Evolutionary conservation across 179 eudicot species (phyloP).

Genomic region (Pouteria campechiana): DNA sequence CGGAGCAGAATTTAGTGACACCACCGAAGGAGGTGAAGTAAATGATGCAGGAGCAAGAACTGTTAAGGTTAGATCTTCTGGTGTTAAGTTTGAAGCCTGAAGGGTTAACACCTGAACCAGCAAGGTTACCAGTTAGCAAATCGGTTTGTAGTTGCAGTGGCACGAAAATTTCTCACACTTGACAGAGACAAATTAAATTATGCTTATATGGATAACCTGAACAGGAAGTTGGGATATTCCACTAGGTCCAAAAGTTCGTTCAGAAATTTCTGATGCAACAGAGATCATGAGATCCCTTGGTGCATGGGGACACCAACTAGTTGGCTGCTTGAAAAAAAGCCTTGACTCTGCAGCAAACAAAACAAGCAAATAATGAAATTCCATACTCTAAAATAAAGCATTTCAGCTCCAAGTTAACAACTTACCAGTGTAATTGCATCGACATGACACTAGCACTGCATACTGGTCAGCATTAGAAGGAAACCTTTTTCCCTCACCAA

Average conservation of each 20-base stretch:
- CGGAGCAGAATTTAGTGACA: slow-evolving; percentile 63
- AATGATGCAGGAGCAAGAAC: slow-evolving; percentile 92
- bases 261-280: slow-evolving; percentile 89
- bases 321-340: slow-evolving; percentile 83
- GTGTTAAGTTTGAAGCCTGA: slow-evolving; percentile 93
- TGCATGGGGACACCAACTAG: slow-evolving; percentile 78
- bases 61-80: slow-evolving; percentile 74
- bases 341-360: slow-evolving; percentile 47
- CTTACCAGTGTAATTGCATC: slow-evolving; percentile 89
- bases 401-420: neutral
- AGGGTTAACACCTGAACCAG: slow-evolving; percentile 74
- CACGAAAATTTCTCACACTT: too few relatives aligned
- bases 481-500: slow-evolving; percentile 25
- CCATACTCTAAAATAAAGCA: neutral
- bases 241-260: slow-evolving; percentile 40
- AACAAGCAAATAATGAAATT: slow-evolving; percentile 3
- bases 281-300: slow-evolving; percentile 88
- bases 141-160: too few relatives aligned
- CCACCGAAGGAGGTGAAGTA: slow-evolving; percentile 66
- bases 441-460: slow-evolving; percentile 85
- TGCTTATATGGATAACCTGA: slow-evolving; percentile 36
- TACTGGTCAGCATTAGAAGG: slow-evolving; percentile 47
- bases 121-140: too few relatives aligned
- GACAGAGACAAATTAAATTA: too few relatives aligned
- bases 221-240: slow-evolving; percentile 69